phyloP scores from a whole-genome alignment of 2,329 filamentous ascomycete species.

The Phaeoacremonium minimum region DNA sequence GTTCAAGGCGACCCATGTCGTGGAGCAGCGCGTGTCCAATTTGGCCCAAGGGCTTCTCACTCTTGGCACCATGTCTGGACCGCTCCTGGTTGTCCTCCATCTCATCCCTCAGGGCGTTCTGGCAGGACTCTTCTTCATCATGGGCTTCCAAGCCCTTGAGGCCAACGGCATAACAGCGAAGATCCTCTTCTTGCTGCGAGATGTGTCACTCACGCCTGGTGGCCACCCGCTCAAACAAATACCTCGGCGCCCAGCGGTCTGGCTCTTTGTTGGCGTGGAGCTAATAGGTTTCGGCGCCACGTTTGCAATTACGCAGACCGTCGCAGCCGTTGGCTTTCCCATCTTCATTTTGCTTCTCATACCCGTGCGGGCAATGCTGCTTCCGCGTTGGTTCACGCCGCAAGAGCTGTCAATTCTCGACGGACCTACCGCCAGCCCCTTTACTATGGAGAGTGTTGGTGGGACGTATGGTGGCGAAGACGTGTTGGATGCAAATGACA shows the following conservation, averaged over 20 bases:
- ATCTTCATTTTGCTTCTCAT: slow-evolving; percentile 68
- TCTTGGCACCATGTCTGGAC: slow-evolving; percentile 73
- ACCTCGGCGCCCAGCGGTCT: slow-evolving; percentile 60
- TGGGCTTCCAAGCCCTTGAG: slow-evolving; percentile 75
- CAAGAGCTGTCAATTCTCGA: slow-evolving; percentile 63
- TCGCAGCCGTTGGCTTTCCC: slow-evolving; percentile 78
- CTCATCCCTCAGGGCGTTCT: slow-evolving; percentile 77
- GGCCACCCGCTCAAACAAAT: slow-evolving; percentile 58
- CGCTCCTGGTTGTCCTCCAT: slow-evolving; percentile 68
- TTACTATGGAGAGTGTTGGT: slow-evolving; percentile 73
- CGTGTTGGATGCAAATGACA: slow-evolving; percentile 6
- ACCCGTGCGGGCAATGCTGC: slow-evolving; percentile 58
- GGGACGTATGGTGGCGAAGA: slow-evolving; percentile 43
- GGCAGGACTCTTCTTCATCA: slow-evolving; percentile 78
- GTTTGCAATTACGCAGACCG: slow-evolving; percentile 77
- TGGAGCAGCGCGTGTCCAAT: slow-evolving; percentile 77
- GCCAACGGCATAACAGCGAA: slow-evolving; percentile 76
- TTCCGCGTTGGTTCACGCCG: slow-evolving; percentile 56
- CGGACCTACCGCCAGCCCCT: slow-evolving; percentile 68
- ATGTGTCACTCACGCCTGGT: slow-evolving; percentile 55
- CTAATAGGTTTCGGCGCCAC: slow-evolving; percentile 70
- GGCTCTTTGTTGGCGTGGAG: slow-evolving; percentile 67
- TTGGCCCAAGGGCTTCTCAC: slow-evolving; percentile 74
- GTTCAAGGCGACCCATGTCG: slow-evolving; percentile 55
- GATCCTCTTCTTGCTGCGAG: slow-evolving; percentile 64